Evolutionary conservation across 2,329 filamentous ascomycete genomes (phyloP), one percentile per base, ranked within the genome.

Genomic region (Capronia epimyces): DNA sequence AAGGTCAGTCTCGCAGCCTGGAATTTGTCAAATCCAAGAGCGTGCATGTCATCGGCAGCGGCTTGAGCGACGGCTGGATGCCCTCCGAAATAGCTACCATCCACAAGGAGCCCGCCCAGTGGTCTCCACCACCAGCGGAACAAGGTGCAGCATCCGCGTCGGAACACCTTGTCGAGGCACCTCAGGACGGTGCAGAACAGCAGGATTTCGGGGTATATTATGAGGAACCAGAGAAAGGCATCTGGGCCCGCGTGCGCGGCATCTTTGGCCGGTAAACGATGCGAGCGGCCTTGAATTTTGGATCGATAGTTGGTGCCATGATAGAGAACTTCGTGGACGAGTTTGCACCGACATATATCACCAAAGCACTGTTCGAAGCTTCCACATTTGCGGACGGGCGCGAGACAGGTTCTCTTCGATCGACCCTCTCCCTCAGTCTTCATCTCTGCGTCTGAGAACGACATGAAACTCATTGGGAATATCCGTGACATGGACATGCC

Each of bases 21-120:
- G 45, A 36, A 32, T 10, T 29, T 12, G 50, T 49, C 8, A 34
- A 37, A 25, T 34, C 40, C 32, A 58, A 53, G 46, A 52, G 46
- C 31, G 47, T 55, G 27, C 55, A 58, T 27, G 41, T 58, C 25
- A 55, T 55, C 3, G 52, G 52, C 7, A 39, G 55, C 10, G 44
- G 41, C 10, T 8, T 46, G 16, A 39, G 50, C 22, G 55, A 58
- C 32, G 49, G 52, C 10, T 58, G 55, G 55, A 41, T 55, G 49
- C 46, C 52, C 5, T 7, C 25, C 3, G 46, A 50, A 25, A 16
- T 52, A 29, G 32, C 39, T 12, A 36, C 31, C 3, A 45, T 29
- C 15, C 16, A 39, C 18, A 47, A 47, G 32, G 31, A 42, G 25
- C 47, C 52, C 3, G 29, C 39, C 3, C 22, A 21, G 3, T 44